Evolutionary conservation across 148 eudicot genomes (phyloP).

Genomic region (Camellia lanceoleosa): DNA sequence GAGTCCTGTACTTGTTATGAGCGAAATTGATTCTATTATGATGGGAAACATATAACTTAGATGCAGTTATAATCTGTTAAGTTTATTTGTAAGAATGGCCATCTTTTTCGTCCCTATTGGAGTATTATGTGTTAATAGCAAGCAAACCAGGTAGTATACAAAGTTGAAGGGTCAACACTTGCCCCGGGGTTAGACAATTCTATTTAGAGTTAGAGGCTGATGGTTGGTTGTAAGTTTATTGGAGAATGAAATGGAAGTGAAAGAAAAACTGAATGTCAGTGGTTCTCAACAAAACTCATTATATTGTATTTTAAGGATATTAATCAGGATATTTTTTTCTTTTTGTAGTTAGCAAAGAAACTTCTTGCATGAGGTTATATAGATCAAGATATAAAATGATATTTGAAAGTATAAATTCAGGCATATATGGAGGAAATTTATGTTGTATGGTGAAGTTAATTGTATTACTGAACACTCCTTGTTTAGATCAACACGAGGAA

Average conservation of each 20-base stretch:
- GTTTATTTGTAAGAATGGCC: neutral
- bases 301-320: neutral
- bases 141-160: neutral
- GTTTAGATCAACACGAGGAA: neutral
- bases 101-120: neutral
- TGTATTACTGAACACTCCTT: neutral
- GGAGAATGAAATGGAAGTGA: neutral
- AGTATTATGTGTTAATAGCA: neutral
- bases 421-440: slow-evolving; percentile 3
- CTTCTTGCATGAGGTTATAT: neutral
- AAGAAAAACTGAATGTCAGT: neutral
- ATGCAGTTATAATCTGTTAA: neutral
- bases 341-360: too few species aligned
- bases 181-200: neutral
- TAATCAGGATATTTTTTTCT: neutral
- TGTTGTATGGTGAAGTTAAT: neutral
- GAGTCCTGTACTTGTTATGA: neutral
- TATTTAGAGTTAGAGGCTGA: neutral
- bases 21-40: neutral
- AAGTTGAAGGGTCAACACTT: neutral
- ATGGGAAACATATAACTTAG: neutral
- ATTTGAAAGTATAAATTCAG: neutral
- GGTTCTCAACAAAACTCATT: neutral
- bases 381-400: neutral
- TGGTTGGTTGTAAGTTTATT: neutral